Conservation (phyloP, 345 rosid species). For the Citrus sp. region DNA sequence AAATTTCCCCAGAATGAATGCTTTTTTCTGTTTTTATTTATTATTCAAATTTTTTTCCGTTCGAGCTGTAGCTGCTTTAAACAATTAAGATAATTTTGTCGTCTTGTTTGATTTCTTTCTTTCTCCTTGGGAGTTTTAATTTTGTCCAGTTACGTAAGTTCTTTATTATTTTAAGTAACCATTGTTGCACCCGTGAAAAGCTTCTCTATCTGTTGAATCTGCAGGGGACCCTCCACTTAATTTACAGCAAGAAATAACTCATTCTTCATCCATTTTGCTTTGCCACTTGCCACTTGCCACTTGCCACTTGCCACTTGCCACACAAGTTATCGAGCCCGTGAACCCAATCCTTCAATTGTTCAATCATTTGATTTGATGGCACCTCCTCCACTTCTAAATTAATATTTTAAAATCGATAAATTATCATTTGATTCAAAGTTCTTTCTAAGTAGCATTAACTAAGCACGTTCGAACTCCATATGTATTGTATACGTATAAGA, state of each 20-base stretch:
- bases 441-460: too few relatives aligned
- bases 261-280: not conserved
- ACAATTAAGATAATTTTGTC: not conserved
- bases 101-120: not conserved
- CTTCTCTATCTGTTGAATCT: not conserved
- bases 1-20: too few relatives aligned
- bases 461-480: too few relatives aligned
- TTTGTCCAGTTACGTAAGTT: not conserved
- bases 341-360: not conserved
- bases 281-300: not conserved
- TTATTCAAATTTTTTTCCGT: not conserved
- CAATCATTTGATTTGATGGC: not conserved
- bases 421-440: too few relatives aligned
- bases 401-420: too few relatives aligned
- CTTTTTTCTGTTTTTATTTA: too few relatives aligned
- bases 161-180: not conserved
- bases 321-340: not conserved
- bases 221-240: not conserved
- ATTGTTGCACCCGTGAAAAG: slow-evolving; percentile 13
- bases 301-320: not conserved
- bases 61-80: not conserved
- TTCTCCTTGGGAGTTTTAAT: not conserved
- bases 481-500: too few relatives aligned
- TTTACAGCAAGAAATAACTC: not conserved
- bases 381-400: not conserved